phyloP scores from a whole-genome alignment of 352 stramenopile genomes.

The Phytopythium sindhum region DNA sequence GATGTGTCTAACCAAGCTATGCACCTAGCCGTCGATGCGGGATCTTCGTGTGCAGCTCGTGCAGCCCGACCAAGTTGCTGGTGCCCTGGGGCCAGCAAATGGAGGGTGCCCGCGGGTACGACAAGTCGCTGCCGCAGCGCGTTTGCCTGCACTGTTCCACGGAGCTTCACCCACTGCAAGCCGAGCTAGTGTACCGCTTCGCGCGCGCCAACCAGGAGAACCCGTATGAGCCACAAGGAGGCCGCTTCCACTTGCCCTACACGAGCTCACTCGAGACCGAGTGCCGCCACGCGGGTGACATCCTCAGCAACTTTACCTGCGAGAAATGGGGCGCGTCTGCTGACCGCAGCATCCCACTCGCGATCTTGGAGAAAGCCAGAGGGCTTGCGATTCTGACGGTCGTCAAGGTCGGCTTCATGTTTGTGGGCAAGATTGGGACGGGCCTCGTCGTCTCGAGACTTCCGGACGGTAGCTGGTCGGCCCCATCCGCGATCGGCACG shows the following conservation, averaged over 20 bases:
- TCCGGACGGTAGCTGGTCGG: constrained; percentile 72
- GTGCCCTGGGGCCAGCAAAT: constrained; percentile 54
- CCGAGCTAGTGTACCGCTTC: constrained; percentile 41
- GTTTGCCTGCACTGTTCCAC: constrained; percentile 52
- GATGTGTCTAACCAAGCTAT: background rate
- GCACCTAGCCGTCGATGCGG: constrained; percentile 45
- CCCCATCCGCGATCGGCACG: constrained; percentile 87
- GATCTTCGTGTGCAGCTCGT: constrained; percentile 48
- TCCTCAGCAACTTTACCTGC: constrained; percentile 67
- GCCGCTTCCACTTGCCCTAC: constrained; percentile 49
- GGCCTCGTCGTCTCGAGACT: constrained; percentile 82
- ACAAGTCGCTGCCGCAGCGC: constrained; percentile 51
- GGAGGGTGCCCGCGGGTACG: constrained; percentile 42
- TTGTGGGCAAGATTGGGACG: constrained; percentile 59
- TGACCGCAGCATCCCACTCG: constrained; percentile 42
- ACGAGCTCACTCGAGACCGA: constrained; percentile 50
- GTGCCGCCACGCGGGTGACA: constrained; percentile 59
- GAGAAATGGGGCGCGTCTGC: constrained; percentile 39
- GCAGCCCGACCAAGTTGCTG: constrained; percentile 49
- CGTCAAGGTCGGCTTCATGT: constrained; percentile 48
- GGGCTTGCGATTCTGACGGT: constrained; percentile 58
- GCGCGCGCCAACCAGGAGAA: constrained; percentile 42
- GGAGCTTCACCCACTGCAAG: constrained; percentile 39
- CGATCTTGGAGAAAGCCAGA: constrained; percentile 48
- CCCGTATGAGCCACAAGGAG: constrained; percentile 31